Evolutionary conservation across 805 yeast genomes (phyloP).

Genomic region (Kluyveromyces starmeri): DNA sequence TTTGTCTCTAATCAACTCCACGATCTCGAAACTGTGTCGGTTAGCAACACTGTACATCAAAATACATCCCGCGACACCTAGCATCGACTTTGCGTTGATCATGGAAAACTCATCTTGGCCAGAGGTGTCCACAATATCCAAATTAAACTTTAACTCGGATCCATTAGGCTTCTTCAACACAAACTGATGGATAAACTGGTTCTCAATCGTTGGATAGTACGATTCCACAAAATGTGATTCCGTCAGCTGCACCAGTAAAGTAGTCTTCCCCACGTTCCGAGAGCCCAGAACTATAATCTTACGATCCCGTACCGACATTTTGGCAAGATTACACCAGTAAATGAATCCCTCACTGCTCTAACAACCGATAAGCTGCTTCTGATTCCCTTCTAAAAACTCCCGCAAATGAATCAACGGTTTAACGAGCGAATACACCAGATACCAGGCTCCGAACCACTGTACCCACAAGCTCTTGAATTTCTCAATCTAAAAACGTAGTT

Average conservation of each 20-base stretch:
- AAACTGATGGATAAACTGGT: slow-evolving; percentile 66
- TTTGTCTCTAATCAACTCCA: slow-evolving; percentile 73
- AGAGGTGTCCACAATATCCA: slow-evolving; percentile 86
- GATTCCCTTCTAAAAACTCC: too few relatives aligned
- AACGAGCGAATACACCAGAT: too few relatives aligned
- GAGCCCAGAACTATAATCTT: slow-evolving; percentile 84
- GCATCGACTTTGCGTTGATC: slow-evolving; percentile 67
- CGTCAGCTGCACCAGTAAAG: slow-evolving; percentile 74
- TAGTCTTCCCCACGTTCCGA: slow-evolving; percentile 80
- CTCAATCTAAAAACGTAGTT: too few relatives aligned
- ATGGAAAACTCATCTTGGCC: slow-evolving; percentile 87
- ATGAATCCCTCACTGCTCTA: too few relatives aligned
- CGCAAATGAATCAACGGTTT: too few relatives aligned
- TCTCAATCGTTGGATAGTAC: slow-evolving; percentile 87
- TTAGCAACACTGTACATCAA: slow-evolving; percentile 77
- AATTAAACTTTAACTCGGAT: slow-evolving; percentile 28
- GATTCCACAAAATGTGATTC: slow-evolving; percentile 84
- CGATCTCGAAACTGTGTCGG: slow-evolving; percentile 65
- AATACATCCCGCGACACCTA: slow-evolving; percentile 77
- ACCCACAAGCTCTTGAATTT: too few relatives aligned
- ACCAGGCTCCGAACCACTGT: too few relatives aligned
- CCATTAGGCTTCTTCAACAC: slow-evolving; percentile 65
- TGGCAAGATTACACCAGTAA: not conserved
- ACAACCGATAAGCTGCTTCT: too few relatives aligned
- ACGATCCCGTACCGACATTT: slow-evolving; percentile 24